A percentile compares a stretch with the other conserved stretches of the same genome.
These are phyloP conservation scores for Neospermospora avenae DNA, from an alignment of 2,329 filamentous ascomycete species.

Conservation along the genomic window DNA sequence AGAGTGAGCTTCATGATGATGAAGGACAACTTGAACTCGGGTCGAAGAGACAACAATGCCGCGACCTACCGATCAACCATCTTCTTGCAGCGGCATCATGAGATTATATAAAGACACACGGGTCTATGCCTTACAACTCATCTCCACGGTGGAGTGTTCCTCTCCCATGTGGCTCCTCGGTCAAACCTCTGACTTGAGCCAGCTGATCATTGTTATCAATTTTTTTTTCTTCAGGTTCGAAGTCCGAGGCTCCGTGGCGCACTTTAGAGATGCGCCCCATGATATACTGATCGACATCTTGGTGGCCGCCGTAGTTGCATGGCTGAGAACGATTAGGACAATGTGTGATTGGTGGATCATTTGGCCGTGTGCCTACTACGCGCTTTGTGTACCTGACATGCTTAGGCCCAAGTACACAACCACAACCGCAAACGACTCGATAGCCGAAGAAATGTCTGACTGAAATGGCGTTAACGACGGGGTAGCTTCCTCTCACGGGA, in stretches of 20 bases:
- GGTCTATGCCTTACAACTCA: neutral
- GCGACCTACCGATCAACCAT: neutral
- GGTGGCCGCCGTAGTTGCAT: constrained; percentile 5
- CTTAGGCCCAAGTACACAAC: neutral
- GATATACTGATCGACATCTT: constrained; percentile 2
- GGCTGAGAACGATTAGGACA: neutral
- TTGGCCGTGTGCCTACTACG: neutral
- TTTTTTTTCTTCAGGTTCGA: constrained; percentile 15
- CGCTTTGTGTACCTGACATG: constrained; percentile 1
- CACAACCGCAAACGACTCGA: neutral
- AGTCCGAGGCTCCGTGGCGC: constrained; percentile 9
- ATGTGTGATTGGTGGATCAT: constrained; percentile 9
- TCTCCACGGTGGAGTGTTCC: constrained; percentile 4
- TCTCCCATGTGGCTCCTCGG: constrained; percentile 24
- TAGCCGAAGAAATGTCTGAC: neutral
- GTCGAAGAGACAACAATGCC: neutral
- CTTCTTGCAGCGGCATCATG: neutral
- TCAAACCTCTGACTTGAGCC: constrained; percentile 1
- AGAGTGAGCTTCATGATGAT: constrained; percentile 17
- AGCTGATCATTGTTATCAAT: constrained; percentile 10
- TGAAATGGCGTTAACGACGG: neutral
- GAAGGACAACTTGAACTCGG: neutral
- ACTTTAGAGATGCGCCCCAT: neutral
- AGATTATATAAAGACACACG: neutral
- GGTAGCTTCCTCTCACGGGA: neutral